A percentile compares a stretch with the other conserved stretches of the same genome.
These are phyloP conservation scores for Phytophthora lateralis DNA, from an alignment of 352 stramenopile genomes.

Conservation along the genomic window DNA sequence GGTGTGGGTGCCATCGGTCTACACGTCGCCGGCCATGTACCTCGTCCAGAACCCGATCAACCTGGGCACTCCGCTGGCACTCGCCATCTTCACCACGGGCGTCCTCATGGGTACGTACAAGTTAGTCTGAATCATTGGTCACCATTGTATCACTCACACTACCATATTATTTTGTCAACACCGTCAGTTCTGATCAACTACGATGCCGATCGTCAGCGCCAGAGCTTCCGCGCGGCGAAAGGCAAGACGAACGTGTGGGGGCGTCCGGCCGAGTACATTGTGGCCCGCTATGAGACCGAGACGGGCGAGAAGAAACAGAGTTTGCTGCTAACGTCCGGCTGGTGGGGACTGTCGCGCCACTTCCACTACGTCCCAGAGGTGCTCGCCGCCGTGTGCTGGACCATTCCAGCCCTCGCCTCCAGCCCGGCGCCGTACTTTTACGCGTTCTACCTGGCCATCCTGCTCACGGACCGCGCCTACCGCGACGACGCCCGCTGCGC, in stretches of 20 bases:
- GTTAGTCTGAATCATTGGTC: background rate
- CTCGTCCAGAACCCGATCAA: conserved; percentile 90
- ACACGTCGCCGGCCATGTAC: conserved; percentile 95
- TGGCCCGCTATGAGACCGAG: conserved; percentile 92
- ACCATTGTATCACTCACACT: conserved; percentile 1
- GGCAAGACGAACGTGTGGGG: conserved; percentile 93
- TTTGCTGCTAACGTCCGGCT: conserved; percentile 92
- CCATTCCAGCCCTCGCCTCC: conserved; percentile 59
- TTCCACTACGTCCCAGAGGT: conserved; percentile 97
- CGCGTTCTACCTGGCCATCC: conserved; percentile 90
- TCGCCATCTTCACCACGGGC: conserved; percentile 68
- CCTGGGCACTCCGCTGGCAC: conserved; percentile 46
- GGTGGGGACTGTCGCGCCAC: conserved; percentile 94
- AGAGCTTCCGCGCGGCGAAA: conserved; percentile 89
- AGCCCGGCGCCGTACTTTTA: conserved; percentile 89
- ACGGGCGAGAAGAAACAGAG: conserved; percentile 90
- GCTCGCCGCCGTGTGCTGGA: conserved; percentile 81
- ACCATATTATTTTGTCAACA: background rate
- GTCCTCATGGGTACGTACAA: conserved; percentile 80
- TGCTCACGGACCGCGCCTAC: conserved; percentile 95
- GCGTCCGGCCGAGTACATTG: conserved; percentile 91
- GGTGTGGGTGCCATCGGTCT: conserved; percentile 97
- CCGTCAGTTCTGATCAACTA: conserved; percentile 93
- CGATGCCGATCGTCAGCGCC: conserved; percentile 93
- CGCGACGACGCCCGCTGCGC: conserved; percentile 95